Conservation (phyloP, 768 basidiomycete genomes). For the Leucocoprinus leucothites region DNA sequence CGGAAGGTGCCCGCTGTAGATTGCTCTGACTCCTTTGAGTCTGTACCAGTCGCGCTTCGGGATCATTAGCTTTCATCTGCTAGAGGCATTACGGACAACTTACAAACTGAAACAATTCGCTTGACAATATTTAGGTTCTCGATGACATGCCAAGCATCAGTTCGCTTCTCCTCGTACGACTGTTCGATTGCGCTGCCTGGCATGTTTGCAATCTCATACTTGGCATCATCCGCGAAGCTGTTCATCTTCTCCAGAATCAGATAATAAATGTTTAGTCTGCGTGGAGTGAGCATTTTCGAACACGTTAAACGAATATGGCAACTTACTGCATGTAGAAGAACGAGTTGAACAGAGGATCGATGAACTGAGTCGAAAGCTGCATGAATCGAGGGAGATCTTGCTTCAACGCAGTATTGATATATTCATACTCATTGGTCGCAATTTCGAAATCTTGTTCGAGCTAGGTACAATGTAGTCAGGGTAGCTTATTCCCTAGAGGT, state of each 20-base stretch:
- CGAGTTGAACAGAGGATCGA: constrained; percentile 96
- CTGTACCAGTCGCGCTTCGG: constrained; percentile 66
- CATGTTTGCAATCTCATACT: constrained; percentile 68
- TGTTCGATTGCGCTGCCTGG: constrained; percentile 66
- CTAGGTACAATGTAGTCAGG: constrained; percentile 36
- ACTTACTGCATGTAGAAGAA: constrained; percentile 99
- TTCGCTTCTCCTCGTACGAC: constrained; percentile 79
- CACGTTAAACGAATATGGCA: background rate
- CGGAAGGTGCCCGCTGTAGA: constrained; percentile 31
- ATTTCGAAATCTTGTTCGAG: constrained; percentile 95
- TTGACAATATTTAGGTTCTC: constrained; percentile 83
- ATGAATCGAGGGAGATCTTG: constrained; percentile 93
- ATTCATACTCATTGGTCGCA: constrained; percentile 90
- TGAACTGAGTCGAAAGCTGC: constrained; percentile 81
- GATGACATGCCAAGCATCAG: constrained; percentile 75
- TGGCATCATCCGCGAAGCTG: constrained; percentile 74
- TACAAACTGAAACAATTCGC: constrained; percentile 82
- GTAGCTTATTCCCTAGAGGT: background rate
- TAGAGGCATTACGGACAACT: constrained; percentile 24
- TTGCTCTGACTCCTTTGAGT: constrained; percentile 28
- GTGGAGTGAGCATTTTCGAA: background rate
- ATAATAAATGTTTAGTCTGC: constrained; percentile 90
- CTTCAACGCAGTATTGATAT: constrained; percentile 87
- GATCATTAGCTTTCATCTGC: background rate
- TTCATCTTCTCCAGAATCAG: constrained; percentile 92